A percentile compares a stretch with the other conserved stretches of the same genome.
These are phyloP conservation scores for Metarhizium humberi DNA, from an alignment of 2,329 filamentous ascomycete species.

Conservation along the genomic window DNA sequence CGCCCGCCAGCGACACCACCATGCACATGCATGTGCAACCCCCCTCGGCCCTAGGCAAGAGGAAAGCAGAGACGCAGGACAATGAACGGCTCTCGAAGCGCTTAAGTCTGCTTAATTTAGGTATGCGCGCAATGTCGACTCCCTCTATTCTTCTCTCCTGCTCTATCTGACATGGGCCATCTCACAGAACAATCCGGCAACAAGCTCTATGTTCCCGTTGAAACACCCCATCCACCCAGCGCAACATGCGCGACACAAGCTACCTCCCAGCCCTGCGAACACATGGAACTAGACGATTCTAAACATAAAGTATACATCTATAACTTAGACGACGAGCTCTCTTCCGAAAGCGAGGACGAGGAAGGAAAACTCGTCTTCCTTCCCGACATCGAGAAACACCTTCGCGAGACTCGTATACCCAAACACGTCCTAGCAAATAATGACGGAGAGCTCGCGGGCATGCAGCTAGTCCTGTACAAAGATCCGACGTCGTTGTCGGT, in stretches of 20 bases:
- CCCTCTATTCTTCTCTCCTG: too few species aligned
- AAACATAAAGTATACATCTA: constrained; percentile 85
- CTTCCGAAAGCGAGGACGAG: constrained; percentile 34
- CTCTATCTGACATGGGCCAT: not conserved
- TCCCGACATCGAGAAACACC: constrained; percentile 74
- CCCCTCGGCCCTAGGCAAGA: constrained; percentile 32
- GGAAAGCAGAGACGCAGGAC: constrained; percentile 50
- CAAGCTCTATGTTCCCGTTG: constrained; percentile 58
- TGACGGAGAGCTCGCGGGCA: constrained; percentile 45
- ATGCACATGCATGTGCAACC: constrained; percentile 5
- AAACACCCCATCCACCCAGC: constrained; percentile 27
- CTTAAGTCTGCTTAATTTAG: constrained; percentile 72
- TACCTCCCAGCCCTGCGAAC: constrained; percentile 34
- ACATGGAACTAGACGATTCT: constrained; percentile 80
- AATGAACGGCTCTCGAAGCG: constrained; percentile 76
- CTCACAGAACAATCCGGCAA: constrained; percentile 48
- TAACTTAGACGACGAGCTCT: constrained; percentile 80
- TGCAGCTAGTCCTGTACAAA: constrained; percentile 76
- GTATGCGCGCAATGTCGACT: constrained; percentile 37
- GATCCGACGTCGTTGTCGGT: constrained; percentile 70
- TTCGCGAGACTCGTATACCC: constrained; percentile 62
- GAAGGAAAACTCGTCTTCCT: constrained; percentile 65
- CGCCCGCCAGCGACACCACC: constrained; percentile 3
- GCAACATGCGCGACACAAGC: constrained; percentile 3
- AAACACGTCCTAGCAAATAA: constrained; percentile 51